phyloP scores from a whole-genome alignment of 2,329 filamentous ascomycete species.

The Byssochlamys sp. region DNA sequence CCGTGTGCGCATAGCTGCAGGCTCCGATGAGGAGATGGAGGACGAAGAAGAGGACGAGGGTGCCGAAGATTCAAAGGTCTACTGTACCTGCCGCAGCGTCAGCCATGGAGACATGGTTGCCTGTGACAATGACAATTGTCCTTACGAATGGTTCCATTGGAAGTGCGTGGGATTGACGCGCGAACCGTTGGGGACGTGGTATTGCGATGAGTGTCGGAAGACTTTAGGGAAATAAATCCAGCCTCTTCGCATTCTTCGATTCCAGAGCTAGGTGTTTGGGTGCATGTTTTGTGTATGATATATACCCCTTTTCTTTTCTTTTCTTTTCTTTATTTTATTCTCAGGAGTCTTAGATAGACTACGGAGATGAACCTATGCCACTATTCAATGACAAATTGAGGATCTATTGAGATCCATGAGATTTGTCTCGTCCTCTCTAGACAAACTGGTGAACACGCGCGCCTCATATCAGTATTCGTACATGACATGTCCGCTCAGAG shows the following conservation, averaged over 20 bases:
- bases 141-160: constrained; percentile 59
- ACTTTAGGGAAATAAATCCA: constrained; percentile 26
- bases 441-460: neutral
- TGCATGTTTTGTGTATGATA: neutral
- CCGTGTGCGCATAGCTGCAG: constrained; percentile 9
- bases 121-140: constrained; percentile 56
- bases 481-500: neutral
- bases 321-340: neutral
- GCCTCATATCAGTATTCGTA: neutral
- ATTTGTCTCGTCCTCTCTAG: neutral
- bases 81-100: constrained; percentile 57
- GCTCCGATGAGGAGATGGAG: constrained; percentile 33
- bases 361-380: neutral
- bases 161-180: constrained; percentile 53
- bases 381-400: neutral
- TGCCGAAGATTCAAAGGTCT: constrained; percentile 52
- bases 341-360: neutral
- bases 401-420: neutral
- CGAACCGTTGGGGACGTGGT: constrained; percentile 51
- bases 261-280: neutral
- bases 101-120: constrained; percentile 60
- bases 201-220: constrained; percentile 43
- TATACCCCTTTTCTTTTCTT: neutral
- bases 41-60: constrained; percentile 41
- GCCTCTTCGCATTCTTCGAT: neutral